These are phyloP conservation scores for Verticillium albo-atrum DNA, from an alignment of 2,329 filamentous ascomycete genomes.

Conservation along the genomic window DNA sequence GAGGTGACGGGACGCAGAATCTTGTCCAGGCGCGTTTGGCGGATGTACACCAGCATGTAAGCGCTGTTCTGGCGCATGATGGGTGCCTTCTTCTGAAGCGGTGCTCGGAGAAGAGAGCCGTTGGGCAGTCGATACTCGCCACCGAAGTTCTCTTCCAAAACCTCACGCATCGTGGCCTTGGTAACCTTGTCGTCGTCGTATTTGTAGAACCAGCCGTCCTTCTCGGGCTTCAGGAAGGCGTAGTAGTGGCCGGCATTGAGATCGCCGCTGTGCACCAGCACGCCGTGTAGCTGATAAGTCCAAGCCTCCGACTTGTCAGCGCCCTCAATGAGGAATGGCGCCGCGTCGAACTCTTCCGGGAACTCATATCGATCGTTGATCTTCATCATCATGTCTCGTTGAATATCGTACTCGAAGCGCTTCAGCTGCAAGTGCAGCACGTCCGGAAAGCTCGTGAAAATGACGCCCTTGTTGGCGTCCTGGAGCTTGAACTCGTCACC, in stretches of 20 bases:
- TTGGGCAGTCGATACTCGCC: constrained; percentile 67
- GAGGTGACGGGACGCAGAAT: constrained; percentile 74
- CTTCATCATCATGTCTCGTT: constrained; percentile 97
- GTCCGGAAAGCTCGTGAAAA: constrained; percentile 92
- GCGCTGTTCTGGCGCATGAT: constrained; percentile 73
- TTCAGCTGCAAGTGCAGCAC: constrained; percentile 94
- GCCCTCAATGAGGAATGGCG: constrained; percentile 80
- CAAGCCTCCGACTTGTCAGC: constrained; percentile 86
- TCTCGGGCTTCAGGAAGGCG: constrained; percentile 88
- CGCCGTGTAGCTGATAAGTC: constrained; percentile 89
- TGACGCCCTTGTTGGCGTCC: constrained; percentile 95
- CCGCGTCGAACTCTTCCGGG: constrained; percentile 76
- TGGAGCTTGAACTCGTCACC: constrained; percentile 86
- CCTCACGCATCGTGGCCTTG: constrained; percentile 85
- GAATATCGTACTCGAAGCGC: constrained; percentile 96
- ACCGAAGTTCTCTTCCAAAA: constrained; percentile 93
- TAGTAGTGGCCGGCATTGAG: constrained; percentile 98
- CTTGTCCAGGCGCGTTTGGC: constrained; percentile 77
- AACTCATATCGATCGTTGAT: constrained; percentile 93
- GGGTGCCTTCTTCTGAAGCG: constrained; percentile 51
- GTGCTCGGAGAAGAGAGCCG: constrained; percentile 35
- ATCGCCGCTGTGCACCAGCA: constrained; percentile 93
- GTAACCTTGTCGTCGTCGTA: constrained; percentile 98
- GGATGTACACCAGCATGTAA: constrained; percentile 98
- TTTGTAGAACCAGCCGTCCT: constrained; percentile 92